Conservation (phyloP, 768 basidiomycete species). For the Suillus variegatus region DNA sequence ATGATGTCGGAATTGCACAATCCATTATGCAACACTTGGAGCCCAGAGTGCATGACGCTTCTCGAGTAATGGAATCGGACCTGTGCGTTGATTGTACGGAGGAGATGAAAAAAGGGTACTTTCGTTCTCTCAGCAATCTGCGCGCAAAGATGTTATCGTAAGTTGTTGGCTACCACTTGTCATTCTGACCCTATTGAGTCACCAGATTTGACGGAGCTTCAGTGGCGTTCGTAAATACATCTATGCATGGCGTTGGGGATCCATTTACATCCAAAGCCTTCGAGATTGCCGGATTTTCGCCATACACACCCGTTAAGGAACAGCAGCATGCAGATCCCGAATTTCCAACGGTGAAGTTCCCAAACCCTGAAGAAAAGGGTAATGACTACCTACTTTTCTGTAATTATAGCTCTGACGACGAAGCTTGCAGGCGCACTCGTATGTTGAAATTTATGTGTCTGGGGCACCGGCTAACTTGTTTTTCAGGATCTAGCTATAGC, state of each 20-base stretch:
- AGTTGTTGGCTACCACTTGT: not conserved
- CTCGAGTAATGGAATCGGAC: slow-evolving; percentile 38
- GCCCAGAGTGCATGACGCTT: slow-evolving; percentile 46
- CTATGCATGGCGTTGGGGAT: slow-evolving; percentile 89
- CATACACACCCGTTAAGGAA: slow-evolving; percentile 59
- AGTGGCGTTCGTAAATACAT: slow-evolving; percentile 79
- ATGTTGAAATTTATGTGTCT: slow-evolving; percentile 17
- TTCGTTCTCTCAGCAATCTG: slow-evolving; percentile 37
- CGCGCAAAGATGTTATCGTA: not conserved
- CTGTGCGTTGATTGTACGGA: slow-evolving; percentile 58
- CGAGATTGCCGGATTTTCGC: slow-evolving; percentile 54
- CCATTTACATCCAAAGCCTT: slow-evolving; percentile 61
- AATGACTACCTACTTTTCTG: slow-evolving; percentile 13
- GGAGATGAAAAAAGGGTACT: slow-evolving; percentile 61
- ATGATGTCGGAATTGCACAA: slow-evolving; percentile 74
- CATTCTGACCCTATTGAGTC: slow-evolving; percentile 16
- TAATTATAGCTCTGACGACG: slow-evolving; percentile 10
- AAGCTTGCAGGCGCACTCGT: slow-evolving; percentile 48
- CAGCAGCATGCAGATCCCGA: slow-evolving; percentile 81
- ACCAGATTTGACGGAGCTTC: slow-evolving; percentile 3
- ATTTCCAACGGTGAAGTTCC: slow-evolving; percentile 83
- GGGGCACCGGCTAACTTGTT: not conserved
- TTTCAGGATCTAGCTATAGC: slow-evolving; percentile 70
- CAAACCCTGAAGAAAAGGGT: slow-evolving; percentile 93
- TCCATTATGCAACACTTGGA: slow-evolving; percentile 64